Evolutionary conservation across 2,329 filamentous ascomycete genomes (phyloP).

Genomic region (Lasiodiplodia sp.): DNA sequence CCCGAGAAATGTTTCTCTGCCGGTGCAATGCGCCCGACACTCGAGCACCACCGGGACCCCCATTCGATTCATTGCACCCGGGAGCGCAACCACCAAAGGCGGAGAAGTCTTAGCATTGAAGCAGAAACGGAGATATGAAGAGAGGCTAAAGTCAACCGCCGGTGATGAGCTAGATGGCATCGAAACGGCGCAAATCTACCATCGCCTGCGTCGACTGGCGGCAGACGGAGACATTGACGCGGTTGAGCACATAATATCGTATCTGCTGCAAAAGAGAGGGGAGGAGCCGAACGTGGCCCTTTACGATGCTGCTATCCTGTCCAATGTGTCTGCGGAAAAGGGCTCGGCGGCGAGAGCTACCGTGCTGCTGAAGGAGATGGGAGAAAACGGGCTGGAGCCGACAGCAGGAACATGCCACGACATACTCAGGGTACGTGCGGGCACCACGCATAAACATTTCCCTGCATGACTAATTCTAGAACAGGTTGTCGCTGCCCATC

Average conservation of each 20-base stretch:
- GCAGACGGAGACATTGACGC: conserved; percentile 1
- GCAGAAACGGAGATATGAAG: background rate
- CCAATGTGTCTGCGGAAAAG: conserved; percentile 67
- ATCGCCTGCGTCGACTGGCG: conserved; percentile 6
- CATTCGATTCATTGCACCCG: background rate
- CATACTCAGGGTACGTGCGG: conserved; percentile 66
- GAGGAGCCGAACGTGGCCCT: conserved; percentile 65
- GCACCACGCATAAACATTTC: background rate
- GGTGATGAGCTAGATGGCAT: background rate
- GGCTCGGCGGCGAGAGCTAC: conserved; percentile 73
- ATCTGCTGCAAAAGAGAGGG: conserved; percentile 62
- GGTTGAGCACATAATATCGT: conserved; percentile 46
- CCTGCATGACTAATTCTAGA: background rate
- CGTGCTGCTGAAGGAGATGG: conserved; percentile 76
- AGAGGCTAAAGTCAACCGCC: background rate
- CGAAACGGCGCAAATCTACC: background rate
- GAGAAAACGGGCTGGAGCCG: conserved; percentile 63
- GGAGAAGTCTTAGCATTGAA: background rate
- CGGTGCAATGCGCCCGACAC: conserved; percentile 4
- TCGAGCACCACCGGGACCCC: background rate
- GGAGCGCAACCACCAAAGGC: too few relatives aligned
- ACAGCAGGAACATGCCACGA: conserved; percentile 75
- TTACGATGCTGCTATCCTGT: conserved; percentile 78
- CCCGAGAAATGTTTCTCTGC: background rate
- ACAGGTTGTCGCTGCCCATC: conserved; percentile 76